Conservation (phyloP, 768 basidiomycete species). For the Collybia mongolica region DNA sequence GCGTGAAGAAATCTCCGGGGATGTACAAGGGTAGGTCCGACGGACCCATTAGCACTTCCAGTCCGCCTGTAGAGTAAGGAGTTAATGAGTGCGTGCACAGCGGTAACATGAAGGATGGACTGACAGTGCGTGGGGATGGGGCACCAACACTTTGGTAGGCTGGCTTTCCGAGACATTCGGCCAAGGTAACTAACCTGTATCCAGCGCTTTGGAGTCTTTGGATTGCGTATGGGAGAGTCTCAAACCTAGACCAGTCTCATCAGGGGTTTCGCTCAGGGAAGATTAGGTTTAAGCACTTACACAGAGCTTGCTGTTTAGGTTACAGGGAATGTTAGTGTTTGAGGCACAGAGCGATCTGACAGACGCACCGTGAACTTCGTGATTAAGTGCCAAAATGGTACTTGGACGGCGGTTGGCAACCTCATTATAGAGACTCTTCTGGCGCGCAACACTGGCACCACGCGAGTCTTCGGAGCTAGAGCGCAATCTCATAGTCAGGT, state of each 20-base stretch:
- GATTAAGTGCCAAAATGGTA: constrained; percentile 38
- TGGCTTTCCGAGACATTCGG: constrained; percentile 38
- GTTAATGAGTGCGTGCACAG: not conserved
- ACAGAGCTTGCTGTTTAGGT: constrained; percentile 16
- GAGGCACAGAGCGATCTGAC: not conserved
- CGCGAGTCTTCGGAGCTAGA: constrained; percentile 37
- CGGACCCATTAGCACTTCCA: not conserved
- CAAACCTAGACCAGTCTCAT: constrained; percentile 15
- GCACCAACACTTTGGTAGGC: constrained; percentile 34
- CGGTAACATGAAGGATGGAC: constrained; percentile 7
- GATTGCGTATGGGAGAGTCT: constrained; percentile 39
- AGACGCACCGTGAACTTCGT: constrained; percentile 32
- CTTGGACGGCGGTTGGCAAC: constrained; percentile 26
- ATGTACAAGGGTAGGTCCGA: no score
- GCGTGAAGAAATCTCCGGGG: no score
- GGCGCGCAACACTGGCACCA: constrained; percentile 25
- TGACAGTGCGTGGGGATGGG: constrained; percentile 28
- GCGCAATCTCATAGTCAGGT: no score
- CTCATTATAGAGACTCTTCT: constrained; percentile 26
- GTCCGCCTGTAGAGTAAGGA: not conserved
- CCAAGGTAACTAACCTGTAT: constrained; percentile 40
- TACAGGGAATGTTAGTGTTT: not conserved
- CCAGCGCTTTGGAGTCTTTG: constrained; percentile 33
- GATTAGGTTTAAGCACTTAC: constrained; percentile 13
- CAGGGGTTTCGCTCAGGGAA: not conserved